Conservation (phyloP, 2,329 filamentous ascomycete species). For the Stromatinia cepivora region DNA sequence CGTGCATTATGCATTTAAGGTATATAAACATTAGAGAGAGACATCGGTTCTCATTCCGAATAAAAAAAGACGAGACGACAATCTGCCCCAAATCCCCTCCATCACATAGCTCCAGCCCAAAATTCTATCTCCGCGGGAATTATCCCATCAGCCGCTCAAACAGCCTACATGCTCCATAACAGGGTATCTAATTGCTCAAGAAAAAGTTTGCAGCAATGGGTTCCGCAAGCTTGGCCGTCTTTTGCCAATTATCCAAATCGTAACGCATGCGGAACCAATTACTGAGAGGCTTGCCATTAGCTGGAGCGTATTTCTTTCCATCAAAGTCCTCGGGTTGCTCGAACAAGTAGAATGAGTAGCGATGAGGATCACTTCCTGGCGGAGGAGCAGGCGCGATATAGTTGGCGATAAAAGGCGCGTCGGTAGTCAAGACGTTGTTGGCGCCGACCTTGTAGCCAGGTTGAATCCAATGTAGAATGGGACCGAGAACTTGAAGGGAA, state of each 20-base stretch:
- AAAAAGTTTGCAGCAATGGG: slow-evolving; percentile 46
- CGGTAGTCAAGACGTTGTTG: neutral
- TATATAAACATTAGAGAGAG: neutral
- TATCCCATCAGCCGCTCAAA: too few relatives aligned
- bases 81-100: neutral
- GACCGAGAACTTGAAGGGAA: slow-evolving; percentile 45
- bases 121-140: too few relatives aligned
- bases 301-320: slow-evolving; percentile 40
- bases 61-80: neutral
- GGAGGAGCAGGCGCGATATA: slow-evolving; percentile 52
- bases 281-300: slow-evolving; percentile 43
- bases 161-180: neutral
- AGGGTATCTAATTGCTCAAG: slow-evolving; percentile 34
- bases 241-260: slow-evolving; percentile 46
- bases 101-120: neutral
- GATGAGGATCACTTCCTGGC: slow-evolving; percentile 48
- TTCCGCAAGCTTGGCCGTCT: slow-evolving; percentile 40
- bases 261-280: slow-evolving; percentile 46
- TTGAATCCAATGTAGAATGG: slow-evolving; percentile 52
- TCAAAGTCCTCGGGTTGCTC: slow-evolving; percentile 48
- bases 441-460: slow-evolving; percentile 36
- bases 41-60: neutral
- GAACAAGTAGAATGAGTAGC: slow-evolving; percentile 52
- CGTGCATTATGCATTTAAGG: neutral
- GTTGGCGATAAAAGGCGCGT: slow-evolving; percentile 40